phyloP scores from a whole-genome alignment of 768 basidiomycete genomes.

The Leccinum broughii region DNA sequence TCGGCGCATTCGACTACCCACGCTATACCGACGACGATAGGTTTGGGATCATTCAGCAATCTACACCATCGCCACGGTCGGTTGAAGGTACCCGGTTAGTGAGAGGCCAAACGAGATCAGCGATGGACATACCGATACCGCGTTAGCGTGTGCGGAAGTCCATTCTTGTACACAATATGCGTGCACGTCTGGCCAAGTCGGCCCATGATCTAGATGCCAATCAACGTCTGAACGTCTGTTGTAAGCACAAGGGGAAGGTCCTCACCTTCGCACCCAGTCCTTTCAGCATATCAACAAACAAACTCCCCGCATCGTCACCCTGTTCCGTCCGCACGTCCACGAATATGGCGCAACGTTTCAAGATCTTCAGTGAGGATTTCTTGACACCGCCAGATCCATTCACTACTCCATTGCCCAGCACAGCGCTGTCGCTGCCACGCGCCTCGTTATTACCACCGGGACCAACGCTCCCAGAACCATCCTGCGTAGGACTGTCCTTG shows the following conservation, averaged over 20 bases:
- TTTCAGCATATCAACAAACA: constrained; percentile 84
- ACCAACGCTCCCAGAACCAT: too few relatives aligned
- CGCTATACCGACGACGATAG: constrained; percentile 76
- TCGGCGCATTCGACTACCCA: constrained; percentile 91
- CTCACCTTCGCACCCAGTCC: constrained; percentile 78
- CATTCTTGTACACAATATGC: constrained; percentile 79
- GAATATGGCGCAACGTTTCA: constrained; percentile 77
- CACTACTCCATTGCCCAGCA: constrained; percentile 13
- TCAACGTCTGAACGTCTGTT: not conserved
- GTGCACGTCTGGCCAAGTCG: constrained; percentile 71
- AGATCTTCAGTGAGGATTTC: constrained; percentile 45
- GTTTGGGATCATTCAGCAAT: constrained; percentile 64
- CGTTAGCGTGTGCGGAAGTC: constrained; percentile 7
- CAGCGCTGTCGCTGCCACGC: too few relatives aligned
- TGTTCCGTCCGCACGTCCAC: constrained; percentile 78
- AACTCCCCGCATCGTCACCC: constrained; percentile 76
- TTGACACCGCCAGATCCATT: constrained; percentile 28
- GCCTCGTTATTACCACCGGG: too few relatives aligned
- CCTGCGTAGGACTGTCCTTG: too few relatives aligned
- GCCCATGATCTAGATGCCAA: constrained; percentile 49
- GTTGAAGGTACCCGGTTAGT: not conserved
- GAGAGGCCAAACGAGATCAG: too few relatives aligned
- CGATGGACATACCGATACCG: too few relatives aligned
- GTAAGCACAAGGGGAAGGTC: not conserved
- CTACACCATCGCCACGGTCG: constrained; percentile 34